phyloP scores from a whole-genome alignment of 2,329 filamentous ascomycete species.

The Pseudogymnoascus sp. region DNA sequence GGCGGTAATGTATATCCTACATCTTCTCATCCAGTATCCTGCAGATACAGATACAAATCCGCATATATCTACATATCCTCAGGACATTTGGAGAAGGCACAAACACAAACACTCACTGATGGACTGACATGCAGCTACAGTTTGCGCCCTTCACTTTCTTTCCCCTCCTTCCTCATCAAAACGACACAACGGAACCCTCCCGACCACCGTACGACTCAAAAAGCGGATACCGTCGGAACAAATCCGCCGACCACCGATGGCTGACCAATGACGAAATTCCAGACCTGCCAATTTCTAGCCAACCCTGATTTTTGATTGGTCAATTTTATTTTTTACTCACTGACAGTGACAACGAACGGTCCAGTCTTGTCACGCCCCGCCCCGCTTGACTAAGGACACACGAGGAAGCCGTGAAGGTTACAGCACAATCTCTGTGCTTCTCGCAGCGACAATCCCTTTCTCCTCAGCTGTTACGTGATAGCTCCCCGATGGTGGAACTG shows the following conservation, averaged over 20 bases:
- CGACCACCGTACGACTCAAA: conserved; percentile 1
- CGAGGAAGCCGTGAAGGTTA: conserved; percentile 3
- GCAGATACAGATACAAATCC: background rate
- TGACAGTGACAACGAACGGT: conserved; percentile 1
- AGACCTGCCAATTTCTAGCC: background rate
- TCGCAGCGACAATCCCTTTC: background rate
- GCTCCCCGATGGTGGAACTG: background rate
- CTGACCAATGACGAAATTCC: conserved; percentile 3
- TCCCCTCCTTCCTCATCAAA: background rate
- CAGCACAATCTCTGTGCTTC: background rate
- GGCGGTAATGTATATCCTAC: background rate
- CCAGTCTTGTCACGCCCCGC: conserved; percentile 1
- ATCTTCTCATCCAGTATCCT: background rate
- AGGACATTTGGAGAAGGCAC: background rate
- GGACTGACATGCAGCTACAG: background rate
- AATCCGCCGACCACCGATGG: background rate
- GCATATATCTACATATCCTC: background rate
- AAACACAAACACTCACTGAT: background rate
- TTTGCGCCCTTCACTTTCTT: background rate
- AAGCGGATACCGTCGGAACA: background rate
- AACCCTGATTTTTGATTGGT: background rate
- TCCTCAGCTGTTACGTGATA: background rate
- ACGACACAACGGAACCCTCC: background rate
- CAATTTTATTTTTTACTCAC: background rate
- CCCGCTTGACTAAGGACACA: background rate